phyloP scores from a whole-genome alignment of 768 basidiomycete species.

The Dentipellis fragilis region DNA sequence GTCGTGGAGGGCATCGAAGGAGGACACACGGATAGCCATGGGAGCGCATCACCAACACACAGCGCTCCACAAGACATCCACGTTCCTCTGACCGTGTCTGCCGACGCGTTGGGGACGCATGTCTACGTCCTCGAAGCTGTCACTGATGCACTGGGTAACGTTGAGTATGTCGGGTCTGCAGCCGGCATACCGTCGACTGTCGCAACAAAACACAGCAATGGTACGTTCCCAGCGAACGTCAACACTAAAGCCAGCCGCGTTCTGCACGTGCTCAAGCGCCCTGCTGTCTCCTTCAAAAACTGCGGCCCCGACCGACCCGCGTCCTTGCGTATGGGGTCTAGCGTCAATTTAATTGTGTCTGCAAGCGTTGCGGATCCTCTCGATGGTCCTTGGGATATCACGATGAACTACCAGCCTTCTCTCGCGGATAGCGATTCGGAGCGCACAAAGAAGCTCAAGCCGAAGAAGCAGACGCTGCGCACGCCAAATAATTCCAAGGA shows the following conservation, averaged over 20 bases:
- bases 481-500: constrained; percentile 35
- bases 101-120: constrained; percentile 57
- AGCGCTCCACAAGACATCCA: constrained; percentile 44
- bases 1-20: constrained; percentile 80
- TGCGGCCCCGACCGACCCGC: constrained; percentile 66
- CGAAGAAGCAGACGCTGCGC: constrained; percentile 56
- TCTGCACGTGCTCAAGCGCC: constrained; percentile 61
- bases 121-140: constrained; percentile 72
- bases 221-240: constrained; percentile 15
- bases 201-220: constrained; percentile 11
- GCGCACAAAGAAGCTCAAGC: constrained; percentile 33
- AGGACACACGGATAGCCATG: constrained; percentile 26
- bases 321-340: constrained; percentile 61
- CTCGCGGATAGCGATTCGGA: constrained; percentile 24
- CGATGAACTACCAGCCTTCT: constrained; percentile 50
- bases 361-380: constrained; percentile 45
- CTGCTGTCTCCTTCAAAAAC: constrained; percentile 59
- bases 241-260: constrained; percentile 46
- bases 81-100: constrained; percentile 58
- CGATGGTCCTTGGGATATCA: constrained; percentile 61
- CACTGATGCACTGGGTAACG: constrained; percentile 75
- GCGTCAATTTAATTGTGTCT: constrained; percentile 45
- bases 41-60: constrained; percentile 15
- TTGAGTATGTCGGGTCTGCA: constrained; percentile 17
- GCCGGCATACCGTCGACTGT: not conserved